Evolutionary conservation across 2,329 filamentous ascomycete genomes (phyloP).

Genomic region (Penicillium paneum): DNA sequence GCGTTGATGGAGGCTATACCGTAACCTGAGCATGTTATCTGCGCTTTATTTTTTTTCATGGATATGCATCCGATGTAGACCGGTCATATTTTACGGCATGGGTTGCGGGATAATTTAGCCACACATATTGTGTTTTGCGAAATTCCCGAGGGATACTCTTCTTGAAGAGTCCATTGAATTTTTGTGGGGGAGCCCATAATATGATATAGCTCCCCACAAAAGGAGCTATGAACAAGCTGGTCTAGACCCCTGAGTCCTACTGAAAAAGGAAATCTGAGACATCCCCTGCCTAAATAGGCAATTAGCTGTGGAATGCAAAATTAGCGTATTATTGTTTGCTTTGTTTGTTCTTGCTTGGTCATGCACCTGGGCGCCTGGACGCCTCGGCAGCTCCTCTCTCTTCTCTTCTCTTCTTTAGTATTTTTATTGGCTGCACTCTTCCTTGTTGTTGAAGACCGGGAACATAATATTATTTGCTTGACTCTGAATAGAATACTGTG

Average conservation of each 20-base stretch:
- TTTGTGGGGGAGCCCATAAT: background rate
- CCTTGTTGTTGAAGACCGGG: too few relatives aligned
- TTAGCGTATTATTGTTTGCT: background rate
- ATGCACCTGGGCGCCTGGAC: too few relatives aligned
- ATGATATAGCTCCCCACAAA: background rate
- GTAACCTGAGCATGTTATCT: constrained; percentile 55
- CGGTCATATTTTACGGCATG: background rate
- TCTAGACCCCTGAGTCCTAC: background rate
- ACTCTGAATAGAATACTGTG: too few relatives aligned
- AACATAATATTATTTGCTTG: too few relatives aligned
- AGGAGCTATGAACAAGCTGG: background rate
- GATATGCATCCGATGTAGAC: background rate
- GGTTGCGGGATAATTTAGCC: background rate
- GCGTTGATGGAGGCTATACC: constrained; percentile 89
- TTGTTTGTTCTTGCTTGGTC: too few relatives aligned
- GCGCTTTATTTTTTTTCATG: background rate
- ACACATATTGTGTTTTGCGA: background rate
- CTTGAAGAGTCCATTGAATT: too few relatives aligned
- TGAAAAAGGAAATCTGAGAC: background rate
- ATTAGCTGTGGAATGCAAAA: background rate
- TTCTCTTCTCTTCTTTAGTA: too few relatives aligned
- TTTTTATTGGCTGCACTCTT: too few relatives aligned
- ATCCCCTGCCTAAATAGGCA: background rate
- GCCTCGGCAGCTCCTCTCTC: too few relatives aligned
- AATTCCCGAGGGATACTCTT: background rate